Conservation (phyloP, 2,329 filamentous ascomycete genomes). For the Thyridium curvatum region DNA sequence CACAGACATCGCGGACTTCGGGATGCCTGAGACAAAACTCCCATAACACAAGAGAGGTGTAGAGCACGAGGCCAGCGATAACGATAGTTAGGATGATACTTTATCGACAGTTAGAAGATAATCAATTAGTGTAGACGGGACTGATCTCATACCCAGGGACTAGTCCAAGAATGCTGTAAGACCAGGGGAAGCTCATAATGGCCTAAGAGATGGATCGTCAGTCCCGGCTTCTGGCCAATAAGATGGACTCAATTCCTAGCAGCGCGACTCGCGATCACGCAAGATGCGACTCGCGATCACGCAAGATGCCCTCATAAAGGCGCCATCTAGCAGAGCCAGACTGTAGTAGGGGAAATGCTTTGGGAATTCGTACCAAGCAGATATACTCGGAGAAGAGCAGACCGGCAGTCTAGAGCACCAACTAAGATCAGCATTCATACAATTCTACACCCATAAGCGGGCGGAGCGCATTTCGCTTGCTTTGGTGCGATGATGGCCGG, state of each 20-base stretch:
- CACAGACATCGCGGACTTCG: slow-evolving; percentile 86
- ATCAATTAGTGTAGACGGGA: slow-evolving; percentile 5
- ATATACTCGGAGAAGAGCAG: slow-evolving; percentile 95
- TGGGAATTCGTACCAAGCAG: slow-evolving; percentile 61
- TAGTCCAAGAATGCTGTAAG: slow-evolving; percentile 79
- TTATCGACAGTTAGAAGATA: slow-evolving; percentile 8
- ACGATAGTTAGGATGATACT: slow-evolving; percentile 73
- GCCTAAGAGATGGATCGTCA: slow-evolving; percentile 23
- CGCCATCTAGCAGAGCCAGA: too few relatives aligned
- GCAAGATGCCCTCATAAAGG: background rate
- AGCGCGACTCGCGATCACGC: too few relatives aligned
- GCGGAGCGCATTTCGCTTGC: too few relatives aligned
- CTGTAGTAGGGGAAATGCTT: too few relatives aligned
- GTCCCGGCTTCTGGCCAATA: background rate
- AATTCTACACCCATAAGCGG: too few relatives aligned
- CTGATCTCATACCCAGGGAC: slow-evolving; percentile 57
- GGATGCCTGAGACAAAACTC: slow-evolving; percentile 88
- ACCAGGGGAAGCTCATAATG: slow-evolving; percentile 96
- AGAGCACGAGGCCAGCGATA: slow-evolving; percentile 72
- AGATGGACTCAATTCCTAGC: too few relatives aligned
- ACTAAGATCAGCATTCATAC: too few relatives aligned
- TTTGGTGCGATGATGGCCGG: slow-evolving; percentile 7
- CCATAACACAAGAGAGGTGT: slow-evolving; percentile 62
- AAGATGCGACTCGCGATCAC: too few relatives aligned
- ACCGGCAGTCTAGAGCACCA: slow-evolving; percentile 60